Base-by-base conservation (phyloP, 371 early-diverging fungal species). In the Mortierella sp. region DNA sequence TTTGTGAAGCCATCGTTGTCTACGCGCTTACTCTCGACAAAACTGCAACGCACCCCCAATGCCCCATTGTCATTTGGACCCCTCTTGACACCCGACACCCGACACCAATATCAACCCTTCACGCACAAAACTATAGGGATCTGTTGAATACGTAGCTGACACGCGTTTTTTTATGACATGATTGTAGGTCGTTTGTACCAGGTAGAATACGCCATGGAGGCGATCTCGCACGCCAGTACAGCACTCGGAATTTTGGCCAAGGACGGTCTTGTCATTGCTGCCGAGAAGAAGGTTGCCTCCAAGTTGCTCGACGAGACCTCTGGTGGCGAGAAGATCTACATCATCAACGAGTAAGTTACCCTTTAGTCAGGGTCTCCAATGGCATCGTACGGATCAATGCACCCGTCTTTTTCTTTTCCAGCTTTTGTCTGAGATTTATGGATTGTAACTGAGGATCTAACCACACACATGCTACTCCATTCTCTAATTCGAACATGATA, bases 141-240 rank as follows among this genome's bases (percentile, higher is more conserved):
- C 22, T 22, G 22, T 6, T 5, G 16, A 48, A 16, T 1, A 3
- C 16, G 4, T 67, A 34, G 29, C 29, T 64, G 44, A 41, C 34
- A 26, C 44, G 53, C 29, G 29, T 26, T 39, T 41, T 39, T 16
- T 37, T 0, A 24, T 55, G 19, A 11, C 40, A 64, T 16, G 37
- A 53, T n/a, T 55, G 37, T 87, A 97, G 99, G 99, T 72, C 96
- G 99, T 64, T 91, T 99, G 78, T 97, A 97, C 89, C 99, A 99
- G 89, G 99, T 99, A 76, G 99, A 99, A 89, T 99, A 99, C 90
- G 99, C 99, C 55, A 99, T 99, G 96, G 99, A 99, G 86, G 99
- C 99, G 67, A 98, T 99, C 85, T 96, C 96, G 13, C 97, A 96
- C 79, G 99, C 99, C 48, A 99, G 99, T 69, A 97, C 98, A 68